Evolutionary conservation across 129 eudicot species (phyloP).

Genomic region (Artemisia tridentata): DNA sequence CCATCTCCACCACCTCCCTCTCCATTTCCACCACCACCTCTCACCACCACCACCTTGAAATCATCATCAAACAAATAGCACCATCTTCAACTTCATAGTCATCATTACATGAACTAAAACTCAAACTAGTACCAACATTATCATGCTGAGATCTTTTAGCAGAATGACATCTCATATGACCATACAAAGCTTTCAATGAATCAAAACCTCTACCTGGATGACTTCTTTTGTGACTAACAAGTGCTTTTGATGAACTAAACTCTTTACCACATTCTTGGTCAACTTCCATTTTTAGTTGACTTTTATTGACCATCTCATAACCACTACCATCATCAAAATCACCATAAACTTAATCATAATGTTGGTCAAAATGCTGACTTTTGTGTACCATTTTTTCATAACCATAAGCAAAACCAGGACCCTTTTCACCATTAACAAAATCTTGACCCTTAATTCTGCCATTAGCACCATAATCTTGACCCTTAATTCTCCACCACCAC

Average conservation of each 20-base stretch:
- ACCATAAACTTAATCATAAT: too few relatives aligned
- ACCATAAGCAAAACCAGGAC: too few relatives aligned
- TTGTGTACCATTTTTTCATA: too few relatives aligned
- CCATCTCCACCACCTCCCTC: too few relatives aligned
- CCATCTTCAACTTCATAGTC: slow-evolving; percentile 44
- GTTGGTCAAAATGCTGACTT: too few relatives aligned
- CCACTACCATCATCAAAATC: slow-evolving; percentile 10
- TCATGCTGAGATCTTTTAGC: slow-evolving; percentile 35
- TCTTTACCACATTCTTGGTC: slow-evolving; percentile 53
- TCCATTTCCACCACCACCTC: too few relatives aligned
- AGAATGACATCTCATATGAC: slow-evolving; percentile 80
- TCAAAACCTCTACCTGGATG: slow-evolving; percentile 57
- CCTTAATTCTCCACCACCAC: too few relatives aligned
- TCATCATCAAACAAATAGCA: slow-evolving; percentile 68
- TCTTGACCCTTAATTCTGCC: too few relatives aligned
- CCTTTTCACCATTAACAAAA: too few relatives aligned
- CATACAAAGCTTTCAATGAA: slow-evolving; percentile 71
- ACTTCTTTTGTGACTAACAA: slow-evolving; percentile 54
- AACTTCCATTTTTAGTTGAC: slow-evolving; percentile 26
- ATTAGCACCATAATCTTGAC: too few relatives aligned
- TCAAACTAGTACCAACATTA: slow-evolving; percentile 16
- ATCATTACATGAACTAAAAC: slow-evolving; percentile 23
- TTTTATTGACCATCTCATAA: slow-evolving; percentile 25
- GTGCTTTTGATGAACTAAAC: slow-evolving; percentile 50
- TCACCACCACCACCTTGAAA: slow-evolving; percentile 62